Evolutionary conservation across 164 flowering plant genomes (phyloP).

Genomic region (Chimonanthus salicifolius): DNA sequence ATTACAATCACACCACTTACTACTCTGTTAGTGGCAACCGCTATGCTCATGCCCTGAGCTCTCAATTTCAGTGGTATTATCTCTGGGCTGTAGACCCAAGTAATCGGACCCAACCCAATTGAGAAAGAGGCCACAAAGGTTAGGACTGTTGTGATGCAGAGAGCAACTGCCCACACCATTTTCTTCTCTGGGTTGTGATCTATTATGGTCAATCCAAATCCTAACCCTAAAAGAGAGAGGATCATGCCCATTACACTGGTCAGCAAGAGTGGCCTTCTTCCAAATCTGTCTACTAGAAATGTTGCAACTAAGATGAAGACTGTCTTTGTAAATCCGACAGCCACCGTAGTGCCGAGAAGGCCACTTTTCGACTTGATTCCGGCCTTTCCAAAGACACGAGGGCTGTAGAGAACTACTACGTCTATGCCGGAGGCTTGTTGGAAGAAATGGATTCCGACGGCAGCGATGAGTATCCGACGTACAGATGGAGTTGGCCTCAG

Average conservation of each 20-base stretch:
- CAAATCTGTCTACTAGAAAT: slow-evolving; percentile 24
- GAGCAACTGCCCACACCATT: slow-evolving; percentile 40
- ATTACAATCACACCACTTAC: slow-evolving; percentile 6
- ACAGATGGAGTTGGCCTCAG: slow-evolving; percentile 26
- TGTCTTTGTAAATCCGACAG: slow-evolving; percentile 32
- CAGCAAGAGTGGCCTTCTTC: slow-evolving; percentile 30
- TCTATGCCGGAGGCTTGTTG: slow-evolving; percentile 30
- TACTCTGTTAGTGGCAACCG: slow-evolving; percentile 5
- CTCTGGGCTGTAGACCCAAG: slow-evolving; percentile 12
- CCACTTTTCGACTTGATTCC: slow-evolving; percentile 20
- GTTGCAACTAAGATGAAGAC: slow-evolving; percentile 25
- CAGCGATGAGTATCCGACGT: slow-evolving; percentile 21
- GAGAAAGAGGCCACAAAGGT: slow-evolving; percentile 47
- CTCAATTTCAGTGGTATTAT: slow-evolving; percentile 7
- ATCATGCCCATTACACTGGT: slow-evolving; percentile 26
- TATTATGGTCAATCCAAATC: slow-evolving; percentile 14
- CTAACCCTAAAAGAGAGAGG: slow-evolving; percentile 16
- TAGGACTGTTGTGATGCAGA: slow-evolving; percentile 30
- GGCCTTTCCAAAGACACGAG: slow-evolving; percentile 21
- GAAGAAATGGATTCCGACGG: slow-evolving; percentile 28
- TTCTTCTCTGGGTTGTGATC: slow-evolving; percentile 20
- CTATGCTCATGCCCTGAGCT: slow-evolving; percentile 10
- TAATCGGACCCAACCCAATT: slow-evolving; percentile 61
- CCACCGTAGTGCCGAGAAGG: slow-evolving; percentile 24
- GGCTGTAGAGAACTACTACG: slow-evolving; percentile 28